Conservation (phyloP, 2,329 filamentous ascomycete species). For the Talaromyces atroroseus region DNA sequence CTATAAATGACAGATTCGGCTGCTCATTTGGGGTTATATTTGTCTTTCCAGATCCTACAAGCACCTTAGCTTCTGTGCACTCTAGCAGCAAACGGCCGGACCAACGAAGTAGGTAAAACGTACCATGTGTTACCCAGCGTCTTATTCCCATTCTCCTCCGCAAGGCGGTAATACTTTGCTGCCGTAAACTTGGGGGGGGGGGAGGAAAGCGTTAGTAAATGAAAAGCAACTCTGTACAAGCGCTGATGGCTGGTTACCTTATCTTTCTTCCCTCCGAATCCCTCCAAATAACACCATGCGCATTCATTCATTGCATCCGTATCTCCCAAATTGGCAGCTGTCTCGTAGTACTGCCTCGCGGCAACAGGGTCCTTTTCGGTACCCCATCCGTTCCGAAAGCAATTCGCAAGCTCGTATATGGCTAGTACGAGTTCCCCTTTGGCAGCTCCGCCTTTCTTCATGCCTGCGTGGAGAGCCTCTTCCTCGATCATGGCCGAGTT, state of each 20-base stretch:
- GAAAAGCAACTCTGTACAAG: background rate
- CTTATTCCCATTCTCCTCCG: constrained; percentile 84
- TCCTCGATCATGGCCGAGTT: constrained; percentile 86
- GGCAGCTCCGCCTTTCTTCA: constrained; percentile 87
- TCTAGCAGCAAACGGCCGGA: no score
- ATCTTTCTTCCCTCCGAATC: constrained; percentile 97
- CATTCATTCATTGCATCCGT: constrained; percentile 97
- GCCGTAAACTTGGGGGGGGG: constrained; percentile 53
- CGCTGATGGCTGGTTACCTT: constrained; percentile 63
- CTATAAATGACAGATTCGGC: background rate
- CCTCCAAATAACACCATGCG: constrained; percentile 91
- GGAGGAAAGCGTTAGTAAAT: no score
- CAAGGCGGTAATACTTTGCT: constrained; percentile 86
- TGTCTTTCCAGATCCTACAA: constrained; percentile 96
- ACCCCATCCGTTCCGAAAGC: constrained; percentile 92
- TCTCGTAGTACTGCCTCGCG: constrained; percentile 90
- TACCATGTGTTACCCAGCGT: constrained; percentile 93
- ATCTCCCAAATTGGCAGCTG: constrained; percentile 91
- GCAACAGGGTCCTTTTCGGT: constrained; percentile 79
- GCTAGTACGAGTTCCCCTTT: constrained; percentile 95
- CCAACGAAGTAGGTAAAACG: constrained; percentile 35
- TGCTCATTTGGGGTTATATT: constrained; percentile 62
- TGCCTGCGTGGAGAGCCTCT: constrained; percentile 74
- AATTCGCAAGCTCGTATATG: constrained; percentile 76
- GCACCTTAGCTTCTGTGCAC: background rate